A percentile compares a stretch with the other conserved stretches of the same genome.
These are phyloP conservation scores for Cardamine chenopodiifolia DNA, from an alignment of 345 rosid species.

Conservation along the genomic window DNA sequence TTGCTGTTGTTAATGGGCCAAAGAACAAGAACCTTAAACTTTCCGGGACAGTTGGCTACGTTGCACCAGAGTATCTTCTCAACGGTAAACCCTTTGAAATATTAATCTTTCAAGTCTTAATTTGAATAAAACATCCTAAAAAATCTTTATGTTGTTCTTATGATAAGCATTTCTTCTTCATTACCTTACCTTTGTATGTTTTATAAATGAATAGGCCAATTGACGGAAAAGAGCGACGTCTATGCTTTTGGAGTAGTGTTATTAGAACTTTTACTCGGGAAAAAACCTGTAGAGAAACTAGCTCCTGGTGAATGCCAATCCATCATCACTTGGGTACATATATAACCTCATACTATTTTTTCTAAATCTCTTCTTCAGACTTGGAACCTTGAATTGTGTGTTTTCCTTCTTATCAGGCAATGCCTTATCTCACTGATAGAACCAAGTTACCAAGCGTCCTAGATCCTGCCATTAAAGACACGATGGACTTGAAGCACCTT, in stretches of 20 bases:
- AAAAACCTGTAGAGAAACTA: constrained; percentile 86
- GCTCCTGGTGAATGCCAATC: constrained; percentile 90
- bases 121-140: background rate
- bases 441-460: constrained; percentile 75
- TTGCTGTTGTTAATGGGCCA: constrained; percentile 74
- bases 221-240: constrained; percentile 97
- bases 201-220: constrained; percentile 53
- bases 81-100: constrained; percentile 59
- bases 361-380: background rate
- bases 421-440: constrained; percentile 97
- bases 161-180: constrained; percentile 4
- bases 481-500: constrained; percentile 81
- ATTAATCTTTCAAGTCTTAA: background rate
- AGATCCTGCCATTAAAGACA: constrained; percentile 78
- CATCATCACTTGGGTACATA: constrained; percentile 87
- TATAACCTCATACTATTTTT: background rate
- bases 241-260: constrained; percentile 97
- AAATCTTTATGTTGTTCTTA: background rate
- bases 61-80: constrained; percentile 92
- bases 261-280: constrained; percentile 83
- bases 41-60: constrained; percentile 93
- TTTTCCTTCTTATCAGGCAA: constrained; percentile 61
- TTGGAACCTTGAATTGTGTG: constrained; percentile 29
- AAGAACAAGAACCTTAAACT: constrained; percentile 77
- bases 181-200: background rate